phyloP scores from a whole-genome alignment of 1,284 basidiomycete species.

The Moesziomyces globuligerus region DNA sequence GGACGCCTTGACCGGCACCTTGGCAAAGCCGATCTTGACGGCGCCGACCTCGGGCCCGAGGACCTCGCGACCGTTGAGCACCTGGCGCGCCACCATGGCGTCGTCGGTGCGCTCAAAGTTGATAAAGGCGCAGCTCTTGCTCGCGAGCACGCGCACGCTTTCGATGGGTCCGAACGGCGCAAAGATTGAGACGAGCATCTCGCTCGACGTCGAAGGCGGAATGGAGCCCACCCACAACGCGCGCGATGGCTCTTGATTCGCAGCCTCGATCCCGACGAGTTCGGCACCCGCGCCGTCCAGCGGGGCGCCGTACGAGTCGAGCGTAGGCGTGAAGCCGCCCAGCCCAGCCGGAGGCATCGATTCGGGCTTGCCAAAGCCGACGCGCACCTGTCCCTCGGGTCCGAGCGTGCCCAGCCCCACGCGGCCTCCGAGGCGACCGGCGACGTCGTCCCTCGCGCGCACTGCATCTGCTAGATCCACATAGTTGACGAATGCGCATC shows the following conservation, averaged over 20 bases:
- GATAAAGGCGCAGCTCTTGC: slow-evolving; percentile 95
- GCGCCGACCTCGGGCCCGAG: slow-evolving; percentile 94
- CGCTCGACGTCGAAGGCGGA: slow-evolving; percentile 45
- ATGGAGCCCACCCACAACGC: slow-evolving; percentile 62
- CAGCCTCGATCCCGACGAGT: slow-evolving; percentile 20
- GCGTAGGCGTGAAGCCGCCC: slow-evolving; percentile 17
- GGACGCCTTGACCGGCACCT: slow-evolving; percentile 74
- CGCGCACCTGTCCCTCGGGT: slow-evolving; percentile 77
- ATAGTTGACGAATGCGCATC: slow-evolving; percentile 98
- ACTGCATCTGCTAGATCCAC: slow-evolving; percentile 93
- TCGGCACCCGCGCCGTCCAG: slow-evolving; percentile 8
- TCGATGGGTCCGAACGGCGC: slow-evolving; percentile 97
- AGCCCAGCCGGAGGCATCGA: slow-evolving; percentile 72
- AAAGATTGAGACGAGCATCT: slow-evolving; percentile 80
- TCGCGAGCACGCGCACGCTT: slow-evolving; percentile 90
- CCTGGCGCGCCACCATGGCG: slow-evolving; percentile 91
- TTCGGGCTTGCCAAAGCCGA: slow-evolving; percentile 97
- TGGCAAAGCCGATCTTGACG: slow-evolving; percentile 94
- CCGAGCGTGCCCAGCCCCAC: slow-evolving; percentile 75
- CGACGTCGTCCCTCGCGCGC: slow-evolving; percentile 92
- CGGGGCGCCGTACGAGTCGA: slow-evolving; percentile 5
- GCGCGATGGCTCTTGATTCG: slow-evolving; percentile 47
- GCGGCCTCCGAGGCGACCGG: slow-evolving; percentile 91
- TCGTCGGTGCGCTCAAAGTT: slow-evolving; percentile 98
- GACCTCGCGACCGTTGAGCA: slow-evolving; percentile 92